Conservation (phyloP, 2,329 filamentous ascomycete genomes). For the Paecilomyces sp. region DNA sequence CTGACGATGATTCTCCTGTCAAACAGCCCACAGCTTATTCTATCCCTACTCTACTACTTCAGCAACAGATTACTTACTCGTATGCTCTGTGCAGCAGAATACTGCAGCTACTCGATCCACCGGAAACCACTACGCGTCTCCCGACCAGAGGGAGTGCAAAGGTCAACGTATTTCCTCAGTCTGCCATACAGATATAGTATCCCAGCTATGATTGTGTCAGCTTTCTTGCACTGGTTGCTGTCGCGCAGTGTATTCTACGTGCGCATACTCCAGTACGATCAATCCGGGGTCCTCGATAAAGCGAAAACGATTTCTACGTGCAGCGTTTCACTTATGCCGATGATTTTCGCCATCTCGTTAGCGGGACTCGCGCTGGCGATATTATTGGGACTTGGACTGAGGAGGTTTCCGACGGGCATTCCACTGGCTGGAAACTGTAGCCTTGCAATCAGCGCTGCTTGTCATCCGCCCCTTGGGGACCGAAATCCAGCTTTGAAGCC, state of each 20-base stretch:
- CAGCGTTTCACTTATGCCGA: neutral
- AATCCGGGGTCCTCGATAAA: conserved; percentile 4
- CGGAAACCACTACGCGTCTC: conserved; percentile 39
- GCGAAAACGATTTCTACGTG: conserved; percentile 22
- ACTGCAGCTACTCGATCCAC: conserved; percentile 30
- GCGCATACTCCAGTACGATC: conserved; percentile 18
- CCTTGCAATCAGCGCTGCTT: conserved; percentile 4
- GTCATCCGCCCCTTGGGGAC: conserved; percentile 4
- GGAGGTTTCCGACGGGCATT: neutral
- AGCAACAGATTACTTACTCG: conserved; percentile 34
- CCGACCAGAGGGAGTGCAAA: conserved; percentile 31
- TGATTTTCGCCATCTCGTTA: neutral
- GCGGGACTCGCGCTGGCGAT: neutral
- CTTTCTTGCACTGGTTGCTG: conserved; percentile 42
- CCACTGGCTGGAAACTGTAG: conserved; percentile 3
- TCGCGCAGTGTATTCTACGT: conserved; percentile 43
- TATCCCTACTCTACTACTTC: conserved; percentile 28
- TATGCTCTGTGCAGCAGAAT: conserved; percentile 45
- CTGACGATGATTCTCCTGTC: neutral
- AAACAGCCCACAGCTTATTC: conserved; percentile 7
- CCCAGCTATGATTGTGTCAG: conserved; percentile 28
- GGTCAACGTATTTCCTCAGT: conserved; percentile 38
- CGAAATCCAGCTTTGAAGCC: conserved; percentile 1
- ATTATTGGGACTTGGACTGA: neutral
- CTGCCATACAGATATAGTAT: conserved; percentile 41